Evolutionary conservation across 1,284 basidiomycete genomes (phyloP).

Genomic region (Papiliotrema fonsecae): DNA sequence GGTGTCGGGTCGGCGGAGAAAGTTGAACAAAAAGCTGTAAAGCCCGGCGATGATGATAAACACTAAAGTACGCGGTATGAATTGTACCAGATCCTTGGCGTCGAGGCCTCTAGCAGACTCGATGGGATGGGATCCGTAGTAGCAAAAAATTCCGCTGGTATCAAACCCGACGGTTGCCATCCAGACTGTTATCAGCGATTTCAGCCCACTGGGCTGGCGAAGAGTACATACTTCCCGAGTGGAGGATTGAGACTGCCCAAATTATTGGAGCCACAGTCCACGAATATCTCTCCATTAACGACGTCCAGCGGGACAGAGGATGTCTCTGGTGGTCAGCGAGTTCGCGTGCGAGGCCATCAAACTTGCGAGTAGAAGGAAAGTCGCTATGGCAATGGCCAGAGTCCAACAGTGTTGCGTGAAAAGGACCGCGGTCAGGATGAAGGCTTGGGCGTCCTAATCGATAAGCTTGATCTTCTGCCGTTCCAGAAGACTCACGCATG

Average conservation of each 20-base stretch:
- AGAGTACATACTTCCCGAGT: constrained; percentile 33
- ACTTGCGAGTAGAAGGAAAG: constrained; percentile 39
- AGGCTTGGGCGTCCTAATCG: constrained; percentile 27
- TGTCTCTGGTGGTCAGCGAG: constrained; percentile 24
- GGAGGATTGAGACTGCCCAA: constrained; percentile 28
- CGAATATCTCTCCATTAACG: constrained; percentile 29
- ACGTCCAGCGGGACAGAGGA: constrained; percentile 34
- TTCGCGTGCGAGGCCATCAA: background rate
- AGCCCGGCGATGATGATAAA: constrained; percentile 34
- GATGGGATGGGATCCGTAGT: constrained; percentile 22
- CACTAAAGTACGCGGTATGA: constrained; percentile 41
- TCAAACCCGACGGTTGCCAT: constrained; percentile 25
- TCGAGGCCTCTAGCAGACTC: constrained; percentile 13
- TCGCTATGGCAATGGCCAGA: constrained; percentile 35
- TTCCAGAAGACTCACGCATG: constrained; percentile 28
- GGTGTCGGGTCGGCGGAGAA: constrained; percentile 42
- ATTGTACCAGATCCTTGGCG: constrained; percentile 36
- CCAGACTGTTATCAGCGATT: constrained; percentile 29
- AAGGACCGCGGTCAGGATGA: constrained; percentile 31
- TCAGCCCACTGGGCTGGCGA: background rate
- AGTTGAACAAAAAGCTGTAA: constrained; percentile 37
- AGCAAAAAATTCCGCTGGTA: constrained; percentile 32
- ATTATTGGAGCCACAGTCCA: constrained; percentile 24
- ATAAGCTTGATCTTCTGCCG: background rate
- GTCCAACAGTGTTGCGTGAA: constrained; percentile 45